A percentile compares a stretch with the other conserved stretches of the same genome.
phyloP scores from a whole-genome alignment of 208 protist species.

The Leptomonas pyrrhocoris region DNA sequence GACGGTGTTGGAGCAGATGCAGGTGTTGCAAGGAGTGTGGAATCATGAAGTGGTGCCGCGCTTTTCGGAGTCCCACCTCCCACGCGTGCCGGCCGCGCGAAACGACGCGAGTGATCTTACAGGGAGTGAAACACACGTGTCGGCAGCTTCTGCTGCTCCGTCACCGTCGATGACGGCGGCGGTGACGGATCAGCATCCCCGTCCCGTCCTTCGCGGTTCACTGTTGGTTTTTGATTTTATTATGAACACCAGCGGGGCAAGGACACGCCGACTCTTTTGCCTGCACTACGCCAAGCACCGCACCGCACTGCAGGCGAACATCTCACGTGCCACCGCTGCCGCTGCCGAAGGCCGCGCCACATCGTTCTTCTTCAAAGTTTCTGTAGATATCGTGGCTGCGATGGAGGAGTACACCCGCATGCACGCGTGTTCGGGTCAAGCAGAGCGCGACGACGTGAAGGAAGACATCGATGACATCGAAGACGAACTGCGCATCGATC shows the following conservation, averaged over 20 bases:
- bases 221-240: constrained; percentile 48
- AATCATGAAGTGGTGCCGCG: constrained; percentile 31
- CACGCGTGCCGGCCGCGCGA: background rate
- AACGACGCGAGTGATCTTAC: background rate
- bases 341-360: background rate
- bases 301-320: background rate
- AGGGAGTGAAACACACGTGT: background rate
- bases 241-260: constrained; percentile 29
- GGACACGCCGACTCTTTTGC: constrained; percentile 34
- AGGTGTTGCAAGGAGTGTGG: constrained; percentile 47
- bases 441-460: too few relatives aligned
- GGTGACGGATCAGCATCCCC: background rate
- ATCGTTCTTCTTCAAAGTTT: constrained; percentile 22
- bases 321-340: background rate
- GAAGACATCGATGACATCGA: background rate
- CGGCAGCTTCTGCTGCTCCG: too few relatives aligned
- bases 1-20: constrained; percentile 39
- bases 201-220: constrained; percentile 23
- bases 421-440: too few relatives aligned
- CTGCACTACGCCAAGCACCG: constrained; percentile 31
- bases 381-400: constrained; percentile 12
- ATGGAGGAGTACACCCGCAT: constrained; percentile 27
- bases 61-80: constrained; percentile 9
- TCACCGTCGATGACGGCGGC: background rate
- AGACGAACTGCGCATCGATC: constrained; percentile 36